phyloP scores from a whole-genome alignment of 169 alveolate genomes.

The Plasmodium reichenowi region DNA sequence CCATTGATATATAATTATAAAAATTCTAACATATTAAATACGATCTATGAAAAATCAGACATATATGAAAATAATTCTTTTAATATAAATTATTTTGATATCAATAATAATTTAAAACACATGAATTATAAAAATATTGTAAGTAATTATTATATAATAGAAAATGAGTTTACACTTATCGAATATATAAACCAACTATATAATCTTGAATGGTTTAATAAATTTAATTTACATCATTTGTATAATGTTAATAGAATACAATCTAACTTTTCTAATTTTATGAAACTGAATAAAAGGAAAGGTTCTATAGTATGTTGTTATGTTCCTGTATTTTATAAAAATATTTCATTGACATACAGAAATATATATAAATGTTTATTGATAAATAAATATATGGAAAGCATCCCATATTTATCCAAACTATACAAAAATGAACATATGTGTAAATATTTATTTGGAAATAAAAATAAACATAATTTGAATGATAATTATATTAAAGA shows the following conservation, averaged over 20 bases:
- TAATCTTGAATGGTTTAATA: slow-evolving; percentile 67
- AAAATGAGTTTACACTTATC: slow-evolving; percentile 41
- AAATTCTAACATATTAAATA: slow-evolving; percentile 14
- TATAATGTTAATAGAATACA: slow-evolving; percentile 41
- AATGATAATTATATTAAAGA: not conserved
- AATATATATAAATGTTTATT: slow-evolving; percentile 61
- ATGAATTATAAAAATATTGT: slow-evolving; percentile 19
- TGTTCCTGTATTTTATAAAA: slow-evolving; percentile 58
- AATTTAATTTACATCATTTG: slow-evolving; percentile 67
- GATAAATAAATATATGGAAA: slow-evolving; percentile 38
- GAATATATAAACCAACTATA: slow-evolving; percentile 56
- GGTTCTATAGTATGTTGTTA: slow-evolving; percentile 48
- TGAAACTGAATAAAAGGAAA: not conserved
- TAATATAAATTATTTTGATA: slow-evolving; percentile 11
- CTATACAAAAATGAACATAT: slow-evolving; percentile 9
- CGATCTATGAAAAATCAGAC: not conserved
- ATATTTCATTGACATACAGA: slow-evolving; percentile 36
- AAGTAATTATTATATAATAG: slow-evolving; percentile 16
- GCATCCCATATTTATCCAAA: slow-evolving; percentile 23
- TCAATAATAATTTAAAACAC: slow-evolving; percentile 3
- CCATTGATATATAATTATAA: slow-evolving; percentile 70
- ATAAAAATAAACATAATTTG: not conserved
- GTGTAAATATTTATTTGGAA: not conserved
- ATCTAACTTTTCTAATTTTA: slow-evolving; percentile 31
- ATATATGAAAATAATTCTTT: slow-evolving; percentile 20